These are phyloP conservation scores for Colletotrichum lini DNA, from an alignment of 2,329 filamentous ascomycete genomes.

Conservation along the genomic window DNA sequence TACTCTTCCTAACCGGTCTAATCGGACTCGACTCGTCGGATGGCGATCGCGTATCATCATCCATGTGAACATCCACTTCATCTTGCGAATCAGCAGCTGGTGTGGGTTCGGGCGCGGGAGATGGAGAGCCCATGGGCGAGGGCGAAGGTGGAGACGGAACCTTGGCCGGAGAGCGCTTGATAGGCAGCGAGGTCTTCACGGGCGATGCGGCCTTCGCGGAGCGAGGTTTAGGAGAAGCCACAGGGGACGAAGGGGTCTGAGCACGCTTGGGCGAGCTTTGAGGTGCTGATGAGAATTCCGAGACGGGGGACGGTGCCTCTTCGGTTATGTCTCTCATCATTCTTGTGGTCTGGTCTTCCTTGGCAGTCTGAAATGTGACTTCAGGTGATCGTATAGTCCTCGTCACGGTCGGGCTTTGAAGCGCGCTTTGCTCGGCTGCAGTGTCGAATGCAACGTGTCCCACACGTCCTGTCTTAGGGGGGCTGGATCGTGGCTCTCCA, in stretches of 20 bases:
- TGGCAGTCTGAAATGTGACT: conserved; percentile 59
- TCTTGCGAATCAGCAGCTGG: conserved; percentile 26
- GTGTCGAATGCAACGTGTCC: conserved; percentile 42
- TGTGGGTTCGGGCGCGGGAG: conserved; percentile 21
- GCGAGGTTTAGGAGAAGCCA: conserved; percentile 42
- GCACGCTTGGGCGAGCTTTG: conserved; percentile 42
- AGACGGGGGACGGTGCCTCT: conserved; percentile 38
- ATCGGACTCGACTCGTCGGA: conserved; percentile 81
- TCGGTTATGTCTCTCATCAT: conserved; percentile 42
- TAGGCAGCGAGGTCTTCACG: conserved; percentile 41
- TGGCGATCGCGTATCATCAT: conserved; percentile 68
- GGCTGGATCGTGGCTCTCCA: conserved; percentile 35
- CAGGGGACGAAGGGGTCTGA: conserved; percentile 21
- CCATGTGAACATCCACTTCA: conserved; percentile 51
- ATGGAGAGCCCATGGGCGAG: conserved; percentile 18
- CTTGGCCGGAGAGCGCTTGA: conserved; percentile 46
- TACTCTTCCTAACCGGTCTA: conserved; percentile 89
- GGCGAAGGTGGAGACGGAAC: conserved; percentile 42
- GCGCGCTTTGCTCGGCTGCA: conserved; percentile 27
- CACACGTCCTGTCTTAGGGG: conserved; percentile 29
- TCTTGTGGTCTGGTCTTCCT: conserved; percentile 59
- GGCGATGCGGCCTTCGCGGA: conserved; percentile 46
- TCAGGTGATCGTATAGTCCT: conserved; percentile 50
- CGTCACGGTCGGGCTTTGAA: conserved; percentile 44
- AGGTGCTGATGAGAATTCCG: conserved; percentile 36